Evolutionary conservation across 2,329 filamentous ascomycete species (phyloP).

Genomic region (Ustilaginoidea virens): DNA sequence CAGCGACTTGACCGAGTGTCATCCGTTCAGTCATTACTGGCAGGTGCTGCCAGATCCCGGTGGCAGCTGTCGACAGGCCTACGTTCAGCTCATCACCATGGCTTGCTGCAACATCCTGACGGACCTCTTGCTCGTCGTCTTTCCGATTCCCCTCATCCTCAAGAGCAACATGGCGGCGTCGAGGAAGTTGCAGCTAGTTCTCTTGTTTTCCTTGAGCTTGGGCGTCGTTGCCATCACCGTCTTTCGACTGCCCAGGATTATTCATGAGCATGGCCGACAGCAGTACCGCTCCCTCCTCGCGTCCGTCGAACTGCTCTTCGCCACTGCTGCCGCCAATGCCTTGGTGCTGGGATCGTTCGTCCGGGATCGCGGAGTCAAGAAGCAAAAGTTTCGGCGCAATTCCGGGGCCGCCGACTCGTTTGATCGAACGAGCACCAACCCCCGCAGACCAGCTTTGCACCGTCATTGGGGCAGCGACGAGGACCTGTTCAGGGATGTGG

Average conservation of each 20-base stretch:
- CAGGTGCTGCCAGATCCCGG: conserved; percentile 78
- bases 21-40: conserved; percentile 59
- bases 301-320: conserved; percentile 79
- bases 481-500: conserved; percentile 69
- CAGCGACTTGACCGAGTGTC: conserved; percentile 72
- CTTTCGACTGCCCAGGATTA: conserved; percentile 68
- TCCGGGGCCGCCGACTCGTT: conserved; percentile 50
- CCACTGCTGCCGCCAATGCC: conserved; percentile 73
- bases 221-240: conserved; percentile 65
- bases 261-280: conserved; percentile 55
- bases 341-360: conserved; percentile 88
- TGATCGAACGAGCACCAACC: conserved; percentile 25
- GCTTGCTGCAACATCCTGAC: conserved; percentile 79
- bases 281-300: conserved; percentile 81
- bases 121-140: conserved; percentile 72
- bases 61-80: conserved; percentile 71
- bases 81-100: conserved; percentile 78
- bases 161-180: conserved; percentile 60
- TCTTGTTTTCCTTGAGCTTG: conserved; percentile 75
- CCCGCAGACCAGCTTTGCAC: conserved; percentile 34
- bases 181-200: conserved; percentile 63
- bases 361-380: conserved; percentile 79
- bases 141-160: conserved; percentile 80
- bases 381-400: conserved; percentile 60
- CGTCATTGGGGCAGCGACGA: conserved; percentile 80